Conservation (phyloP, 1,139 yeast species). For the Suhomyces taliae region DNA sequence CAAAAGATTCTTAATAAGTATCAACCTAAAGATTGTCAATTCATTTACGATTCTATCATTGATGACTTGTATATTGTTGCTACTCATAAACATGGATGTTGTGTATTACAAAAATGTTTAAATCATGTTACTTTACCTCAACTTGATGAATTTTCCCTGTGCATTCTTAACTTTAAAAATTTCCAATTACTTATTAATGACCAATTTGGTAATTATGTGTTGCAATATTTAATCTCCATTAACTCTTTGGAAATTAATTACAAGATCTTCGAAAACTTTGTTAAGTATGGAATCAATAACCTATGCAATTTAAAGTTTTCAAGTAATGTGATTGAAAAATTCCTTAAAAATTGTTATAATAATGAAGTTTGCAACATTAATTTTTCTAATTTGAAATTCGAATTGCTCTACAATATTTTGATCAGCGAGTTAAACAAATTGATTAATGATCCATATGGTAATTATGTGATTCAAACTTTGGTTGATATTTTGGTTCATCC, state of each 20-base stretch:
- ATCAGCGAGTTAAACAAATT: slow-evolving; percentile 46
- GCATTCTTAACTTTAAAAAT: slow-evolving; percentile 36
- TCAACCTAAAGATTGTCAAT: slow-evolving; percentile 39
- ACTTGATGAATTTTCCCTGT: slow-evolving; percentile 35
- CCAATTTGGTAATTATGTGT: slow-evolving; percentile 51
- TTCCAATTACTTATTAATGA: slow-evolving; percentile 39
- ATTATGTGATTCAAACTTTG: slow-evolving; percentile 31
- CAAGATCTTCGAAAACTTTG: slow-evolving; percentile 36
- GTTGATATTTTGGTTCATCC: slow-evolving; percentile 42
- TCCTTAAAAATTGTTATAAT: slow-evolving; percentile 42
- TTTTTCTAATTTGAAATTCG: slow-evolving; percentile 36
- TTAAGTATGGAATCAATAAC: slow-evolving; percentile 34
- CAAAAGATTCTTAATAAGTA: slow-evolving; percentile 48
- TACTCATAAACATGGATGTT: slow-evolving; percentile 52
- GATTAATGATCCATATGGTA: slow-evolving; percentile 33
- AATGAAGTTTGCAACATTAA: slow-evolving; percentile 30
- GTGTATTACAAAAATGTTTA: slow-evolving; percentile 48
- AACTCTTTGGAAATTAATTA: slow-evolving; percentile 39
- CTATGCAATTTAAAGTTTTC: slow-evolving; percentile 47
- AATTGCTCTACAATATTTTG: slow-evolving; percentile 36
- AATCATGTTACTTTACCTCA: slow-evolving; percentile 45
- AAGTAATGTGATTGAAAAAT: slow-evolving; percentile 50
- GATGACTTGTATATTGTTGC: slow-evolving; percentile 41
- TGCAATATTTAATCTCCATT: slow-evolving; percentile 46
- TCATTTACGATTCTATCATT: slow-evolving; percentile 44